Conservation (phyloP, 805 yeast genomes). For the Dipodascus geniculatus region DNA sequence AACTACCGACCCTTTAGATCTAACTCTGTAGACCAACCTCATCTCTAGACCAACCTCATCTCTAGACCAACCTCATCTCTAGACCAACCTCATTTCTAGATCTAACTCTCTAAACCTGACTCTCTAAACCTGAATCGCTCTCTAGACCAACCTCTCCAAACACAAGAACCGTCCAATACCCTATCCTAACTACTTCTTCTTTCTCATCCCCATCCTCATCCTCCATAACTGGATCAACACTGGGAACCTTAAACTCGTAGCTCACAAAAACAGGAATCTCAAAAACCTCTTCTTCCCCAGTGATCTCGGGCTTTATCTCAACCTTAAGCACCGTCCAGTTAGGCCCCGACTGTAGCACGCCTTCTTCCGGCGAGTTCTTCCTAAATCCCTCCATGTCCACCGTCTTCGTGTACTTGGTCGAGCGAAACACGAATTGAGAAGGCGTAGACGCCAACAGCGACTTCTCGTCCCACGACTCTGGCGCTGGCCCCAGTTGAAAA, state of each 20-base stretch:
- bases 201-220: conserved; percentile 1
- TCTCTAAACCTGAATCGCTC: no score
- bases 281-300: neutral
- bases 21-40: no score
- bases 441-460: conserved; percentile 19
- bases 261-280: conserved; percentile 12
- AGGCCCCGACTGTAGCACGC: conserved; percentile 14
- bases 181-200: conserved; percentile 4
- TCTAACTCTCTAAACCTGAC: no score
- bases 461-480: conserved; percentile 16
- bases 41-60: no score
- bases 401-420: conserved; percentile 17
- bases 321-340: conserved; percentile 20
- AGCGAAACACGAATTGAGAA: conserved; percentile 15
- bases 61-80: no score
- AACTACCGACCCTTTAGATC: no score
- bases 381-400: conserved; percentile 19
- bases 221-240: neutral
- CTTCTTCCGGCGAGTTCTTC: conserved; percentile 5
- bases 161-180: conserved; percentile 8
- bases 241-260: neutral
- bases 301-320: conserved; percentile 7
- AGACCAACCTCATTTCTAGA: no score
- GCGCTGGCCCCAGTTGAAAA: conserved; percentile 15
- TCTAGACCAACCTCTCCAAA: conserved; percentile 2